These are phyloP conservation scores for Butyriboletus loyo DNA, from an alignment of 768 basidiomycete species.

Conservation along the genomic window DNA sequence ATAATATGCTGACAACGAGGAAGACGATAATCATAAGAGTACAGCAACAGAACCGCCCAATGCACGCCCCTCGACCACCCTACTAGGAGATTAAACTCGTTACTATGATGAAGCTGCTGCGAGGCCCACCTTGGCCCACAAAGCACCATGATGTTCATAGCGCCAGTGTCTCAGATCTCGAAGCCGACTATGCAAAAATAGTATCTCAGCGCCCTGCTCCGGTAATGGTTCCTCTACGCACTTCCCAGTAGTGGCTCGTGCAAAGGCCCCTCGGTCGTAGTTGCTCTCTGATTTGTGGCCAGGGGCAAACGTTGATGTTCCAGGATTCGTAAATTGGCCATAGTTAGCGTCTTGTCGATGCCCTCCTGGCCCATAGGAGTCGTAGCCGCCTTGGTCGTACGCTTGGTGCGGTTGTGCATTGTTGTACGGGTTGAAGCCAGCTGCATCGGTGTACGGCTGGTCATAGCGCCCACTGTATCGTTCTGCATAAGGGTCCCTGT, in stretches of 20 bases:
- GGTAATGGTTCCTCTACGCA: conserved; percentile 18
- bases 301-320: conserved; percentile 8
- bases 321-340: conserved; percentile 14
- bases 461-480: conserved; percentile 29
- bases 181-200: conserved; percentile 12
- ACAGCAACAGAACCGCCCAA: conserved; percentile 75
- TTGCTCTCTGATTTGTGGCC: conserved; percentile 32
- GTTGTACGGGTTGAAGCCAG: conserved; percentile 47
- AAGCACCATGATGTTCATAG: conserved; percentile 53
- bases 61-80: conserved; percentile 60
- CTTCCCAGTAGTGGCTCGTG: conserved; percentile 29
- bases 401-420: conserved; percentile 44
- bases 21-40: conserved; percentile 64
- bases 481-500: conserved; percentile 53
- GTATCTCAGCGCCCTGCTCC: conserved; percentile 2
- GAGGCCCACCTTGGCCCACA: conserved; percentile 62
- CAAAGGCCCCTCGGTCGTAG: conserved; percentile 44
- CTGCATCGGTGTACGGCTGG: conserved; percentile 33
- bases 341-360: conserved; percentile 40
- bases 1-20: conserved; percentile 60
- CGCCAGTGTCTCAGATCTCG: conserved; percentile 49
- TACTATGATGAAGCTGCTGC: background rate
- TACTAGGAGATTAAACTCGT: conserved; percentile 20
- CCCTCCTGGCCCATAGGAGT: conserved; percentile 23
- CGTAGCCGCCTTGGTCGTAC: conserved; percentile 48